phyloP scores from a whole-genome alignment of 495 filamentous ascomycete species.

The Rusavskia elegans region DNA sequence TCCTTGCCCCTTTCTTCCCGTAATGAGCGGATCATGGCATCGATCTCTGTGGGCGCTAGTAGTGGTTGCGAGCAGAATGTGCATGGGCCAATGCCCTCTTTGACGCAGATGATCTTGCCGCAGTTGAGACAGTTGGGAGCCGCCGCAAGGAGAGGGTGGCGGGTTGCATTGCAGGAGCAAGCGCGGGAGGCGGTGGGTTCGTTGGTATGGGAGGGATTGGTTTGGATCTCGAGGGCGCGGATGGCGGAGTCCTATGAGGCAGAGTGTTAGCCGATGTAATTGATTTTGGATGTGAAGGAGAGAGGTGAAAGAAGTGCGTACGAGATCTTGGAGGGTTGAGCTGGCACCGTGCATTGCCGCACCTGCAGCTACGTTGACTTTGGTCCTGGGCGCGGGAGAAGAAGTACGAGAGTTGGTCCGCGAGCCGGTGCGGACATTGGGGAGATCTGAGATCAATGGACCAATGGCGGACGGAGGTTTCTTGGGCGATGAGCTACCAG shows the following conservation, averaged over 20 bases:
- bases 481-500: conserved; percentile 26
- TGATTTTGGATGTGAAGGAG: no score
- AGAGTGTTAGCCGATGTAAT: no score
- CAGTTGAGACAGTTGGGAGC: conserved; percentile 87
- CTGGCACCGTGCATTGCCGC: conserved; percentile 63
- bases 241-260: conserved; percentile 56
- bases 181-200: conserved; percentile 32
- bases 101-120: conserved; percentile 92
- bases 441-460: conserved; percentile 62
- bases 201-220: conserved; percentile 53
- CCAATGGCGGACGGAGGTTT: conserved; percentile 55
- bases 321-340: conserved; percentile 58
- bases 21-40: conserved; percentile 76
- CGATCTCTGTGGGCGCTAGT: conserved; percentile 52
- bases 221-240: conserved; percentile 74
- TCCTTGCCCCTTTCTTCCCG: conserved; percentile 73
- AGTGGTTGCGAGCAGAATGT: conserved; percentile 75
- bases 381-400: conserved; percentile 34
- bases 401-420: conserved; percentile 38
- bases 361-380: conserved; percentile 53
- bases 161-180: conserved; percentile 72
- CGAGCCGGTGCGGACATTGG: conserved; percentile 41
- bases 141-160: conserved; percentile 70
- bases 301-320: not conserved
- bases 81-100: conserved; percentile 87